Evolutionary conservation across 2,329 filamentous ascomycete genomes (phyloP).

Genomic region (Pseudopyrenochaeta lycopersici): DNA sequence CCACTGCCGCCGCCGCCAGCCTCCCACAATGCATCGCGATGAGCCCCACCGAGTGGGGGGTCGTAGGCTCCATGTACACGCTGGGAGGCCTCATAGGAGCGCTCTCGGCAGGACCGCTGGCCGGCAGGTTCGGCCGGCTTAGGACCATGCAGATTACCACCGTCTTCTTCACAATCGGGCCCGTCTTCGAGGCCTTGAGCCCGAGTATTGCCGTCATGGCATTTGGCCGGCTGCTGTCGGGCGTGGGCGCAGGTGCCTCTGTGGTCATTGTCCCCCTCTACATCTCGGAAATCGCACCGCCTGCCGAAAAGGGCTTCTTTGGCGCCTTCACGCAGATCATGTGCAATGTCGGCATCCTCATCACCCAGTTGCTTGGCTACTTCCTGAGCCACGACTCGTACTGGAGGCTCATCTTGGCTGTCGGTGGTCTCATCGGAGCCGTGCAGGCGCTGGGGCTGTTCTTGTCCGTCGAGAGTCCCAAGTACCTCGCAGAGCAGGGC

Average conservation of each 20-base stretch:
- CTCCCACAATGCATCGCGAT: constrained; percentile 87
- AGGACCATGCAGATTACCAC: constrained; percentile 80
- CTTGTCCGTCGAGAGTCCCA: constrained; percentile 81
- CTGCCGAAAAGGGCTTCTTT: constrained; percentile 76
- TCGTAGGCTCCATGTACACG: constrained; percentile 90
- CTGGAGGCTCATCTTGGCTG: constrained; percentile 85
- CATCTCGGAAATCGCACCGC: constrained; percentile 88
- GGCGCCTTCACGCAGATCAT: constrained; percentile 87
- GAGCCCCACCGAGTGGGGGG: constrained; percentile 80
- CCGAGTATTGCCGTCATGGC: constrained; percentile 72
- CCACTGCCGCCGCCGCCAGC: constrained; percentile 44
- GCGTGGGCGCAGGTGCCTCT: constrained; percentile 84
- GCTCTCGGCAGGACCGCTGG: constrained; percentile 79
- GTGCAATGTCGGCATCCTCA: constrained; percentile 89
- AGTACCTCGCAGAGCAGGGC: constrained; percentile 79
- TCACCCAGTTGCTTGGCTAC: constrained; percentile 83
- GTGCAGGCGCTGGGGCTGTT: constrained; percentile 75
- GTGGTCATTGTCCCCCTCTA: constrained; percentile 95
- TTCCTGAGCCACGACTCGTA: constrained; percentile 81
- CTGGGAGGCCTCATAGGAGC: constrained; percentile 88
- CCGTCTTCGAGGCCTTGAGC: constrained; percentile 77
- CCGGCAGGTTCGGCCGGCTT: constrained; percentile 78
- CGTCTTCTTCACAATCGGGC: constrained; percentile 78
- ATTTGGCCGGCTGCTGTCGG: constrained; percentile 79
- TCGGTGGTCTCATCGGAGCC: constrained; percentile 73